Evolutionary conservation across 495 filamentous ascomycete genomes (phyloP).

Genomic region (Echria macrotheca): DNA sequence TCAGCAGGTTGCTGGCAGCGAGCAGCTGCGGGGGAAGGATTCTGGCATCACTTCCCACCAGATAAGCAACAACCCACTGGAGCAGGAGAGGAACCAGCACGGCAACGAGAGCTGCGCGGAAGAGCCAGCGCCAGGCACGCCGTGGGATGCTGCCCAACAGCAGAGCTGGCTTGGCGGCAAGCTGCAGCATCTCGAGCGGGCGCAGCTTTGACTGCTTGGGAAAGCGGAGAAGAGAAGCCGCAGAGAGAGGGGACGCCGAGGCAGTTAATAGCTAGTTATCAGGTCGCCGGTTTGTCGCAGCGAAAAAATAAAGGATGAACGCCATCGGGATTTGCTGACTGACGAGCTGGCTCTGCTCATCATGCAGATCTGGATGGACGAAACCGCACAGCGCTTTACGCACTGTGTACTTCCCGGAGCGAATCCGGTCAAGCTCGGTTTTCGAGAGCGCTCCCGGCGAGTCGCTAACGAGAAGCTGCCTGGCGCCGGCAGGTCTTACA

Average conservation of each 20-base stretch:
- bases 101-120: conserved; percentile 20
- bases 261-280: neutral
- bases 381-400: neutral
- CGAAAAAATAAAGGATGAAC: neutral
- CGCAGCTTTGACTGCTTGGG: neutral
- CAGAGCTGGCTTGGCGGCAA: conserved; percentile 11
- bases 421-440: neutral
- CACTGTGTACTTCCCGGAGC: conserved; percentile 1
- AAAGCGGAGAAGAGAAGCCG: no score
- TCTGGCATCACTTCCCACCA: conserved; percentile 33
- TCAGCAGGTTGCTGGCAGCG: conserved; percentile 31
- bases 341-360: no score
- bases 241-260: neutral
- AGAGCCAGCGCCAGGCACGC: conserved; percentile 25
- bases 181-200: conserved; percentile 6
- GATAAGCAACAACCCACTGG: conserved; percentile 35
- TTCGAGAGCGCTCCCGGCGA: neutral
- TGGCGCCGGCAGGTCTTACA: no score
- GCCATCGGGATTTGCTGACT: no score
- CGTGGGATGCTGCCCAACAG: conserved; percentile 19
- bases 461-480: no score
- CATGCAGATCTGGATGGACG: no score
- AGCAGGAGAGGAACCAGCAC: conserved; percentile 30
- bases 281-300: neutral
- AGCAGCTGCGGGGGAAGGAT: conserved; percentile 34